A percentile compares a stretch with the other conserved stretches of the same genome.
phyloP scores from a whole-genome alignment of 768 basidiomycete species.

The Russula brevipes region DNA sequence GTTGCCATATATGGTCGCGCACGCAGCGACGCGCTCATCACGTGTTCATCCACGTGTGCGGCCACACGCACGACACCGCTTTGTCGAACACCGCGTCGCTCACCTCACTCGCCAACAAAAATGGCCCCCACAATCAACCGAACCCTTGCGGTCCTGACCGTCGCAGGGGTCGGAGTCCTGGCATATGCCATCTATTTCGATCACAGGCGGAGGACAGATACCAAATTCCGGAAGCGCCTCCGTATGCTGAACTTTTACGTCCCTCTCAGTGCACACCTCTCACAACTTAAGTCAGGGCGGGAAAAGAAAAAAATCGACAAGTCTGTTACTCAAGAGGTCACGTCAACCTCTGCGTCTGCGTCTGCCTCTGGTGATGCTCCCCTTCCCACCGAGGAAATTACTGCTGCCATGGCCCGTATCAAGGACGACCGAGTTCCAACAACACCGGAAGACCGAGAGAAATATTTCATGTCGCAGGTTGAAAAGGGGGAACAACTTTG shows the following conservation, averaged over 20 bases:
- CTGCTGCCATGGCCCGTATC: constrained; percentile 58
- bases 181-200: constrained; percentile 94
- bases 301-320: constrained; percentile 88
- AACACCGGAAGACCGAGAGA: constrained; percentile 73
- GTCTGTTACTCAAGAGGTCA: constrained; percentile 37
- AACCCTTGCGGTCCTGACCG: constrained; percentile 39
- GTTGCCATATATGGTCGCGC: no score
- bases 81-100: background rate
- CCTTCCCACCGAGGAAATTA: constrained; percentile 50
- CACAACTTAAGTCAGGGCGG: constrained; percentile 53
- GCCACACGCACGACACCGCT: background rate
- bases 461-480: constrained; percentile 89
- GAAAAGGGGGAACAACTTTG: constrained; percentile 81
- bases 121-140: constrained; percentile 28
- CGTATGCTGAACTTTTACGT: constrained; percentile 19
- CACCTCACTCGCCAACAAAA: background rate
- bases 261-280: background rate
- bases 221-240: constrained; percentile 80
- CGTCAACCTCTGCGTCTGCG: constrained; percentile 27
- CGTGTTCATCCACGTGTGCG: background rate
- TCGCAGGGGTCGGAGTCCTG: constrained; percentile 48
- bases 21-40: background rate
- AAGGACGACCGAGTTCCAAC: constrained; percentile 64
- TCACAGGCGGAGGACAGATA: constrained; percentile 85
- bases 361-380: constrained; percentile 28